These are phyloP conservation scores for Neurospora tetrasperma DNA, from an alignment of 495 filamentous ascomycete genomes.

Conservation along the genomic window DNA sequence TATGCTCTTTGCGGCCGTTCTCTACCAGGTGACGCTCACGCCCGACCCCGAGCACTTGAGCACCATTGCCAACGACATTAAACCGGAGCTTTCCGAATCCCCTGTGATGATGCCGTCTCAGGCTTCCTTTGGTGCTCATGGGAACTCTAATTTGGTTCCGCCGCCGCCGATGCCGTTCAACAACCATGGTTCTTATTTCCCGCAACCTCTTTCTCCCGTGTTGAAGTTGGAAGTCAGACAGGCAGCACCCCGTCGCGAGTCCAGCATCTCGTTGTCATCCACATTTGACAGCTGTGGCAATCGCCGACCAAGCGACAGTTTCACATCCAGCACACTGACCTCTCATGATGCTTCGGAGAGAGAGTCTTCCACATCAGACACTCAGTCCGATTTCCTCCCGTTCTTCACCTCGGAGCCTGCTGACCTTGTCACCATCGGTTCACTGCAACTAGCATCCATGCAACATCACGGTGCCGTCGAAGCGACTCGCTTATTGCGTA, in stretches of 20 bases:
- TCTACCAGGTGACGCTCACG: slow-evolving; percentile 13
- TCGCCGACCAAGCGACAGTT: background rate
- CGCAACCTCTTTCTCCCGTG: slow-evolving; percentile 6
- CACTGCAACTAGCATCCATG: slow-evolving; percentile 20
- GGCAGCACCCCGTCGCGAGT: slow-evolving; percentile 3
- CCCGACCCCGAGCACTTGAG: background rate
- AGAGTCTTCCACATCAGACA: slow-evolving; percentile 1
- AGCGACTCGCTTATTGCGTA: slow-evolving; percentile 10
- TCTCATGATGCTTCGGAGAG: background rate
- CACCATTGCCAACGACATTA: background rate
- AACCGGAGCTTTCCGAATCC: background rate
- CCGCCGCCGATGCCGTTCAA: background rate
- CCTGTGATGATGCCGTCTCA: slow-evolving; percentile 1
- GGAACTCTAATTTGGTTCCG: background rate
- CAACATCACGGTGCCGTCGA: slow-evolving; percentile 15
- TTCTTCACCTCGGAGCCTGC: slow-evolving; percentile 13
- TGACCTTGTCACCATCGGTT: slow-evolving; percentile 20
- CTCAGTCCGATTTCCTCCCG: slow-evolving; percentile 7
- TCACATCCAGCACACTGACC: background rate
- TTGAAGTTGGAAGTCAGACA: slow-evolving; percentile 2
- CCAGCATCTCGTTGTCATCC: background rate
- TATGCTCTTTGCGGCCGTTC: slow-evolving; percentile 16
- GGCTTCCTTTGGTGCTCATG: background rate
- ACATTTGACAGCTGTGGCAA: slow-evolving; percentile 3
- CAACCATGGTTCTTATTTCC: background rate